phyloP scores from a whole-genome alignment of 2,329 filamentous ascomycete species.

The Penicillium sp. region DNA sequence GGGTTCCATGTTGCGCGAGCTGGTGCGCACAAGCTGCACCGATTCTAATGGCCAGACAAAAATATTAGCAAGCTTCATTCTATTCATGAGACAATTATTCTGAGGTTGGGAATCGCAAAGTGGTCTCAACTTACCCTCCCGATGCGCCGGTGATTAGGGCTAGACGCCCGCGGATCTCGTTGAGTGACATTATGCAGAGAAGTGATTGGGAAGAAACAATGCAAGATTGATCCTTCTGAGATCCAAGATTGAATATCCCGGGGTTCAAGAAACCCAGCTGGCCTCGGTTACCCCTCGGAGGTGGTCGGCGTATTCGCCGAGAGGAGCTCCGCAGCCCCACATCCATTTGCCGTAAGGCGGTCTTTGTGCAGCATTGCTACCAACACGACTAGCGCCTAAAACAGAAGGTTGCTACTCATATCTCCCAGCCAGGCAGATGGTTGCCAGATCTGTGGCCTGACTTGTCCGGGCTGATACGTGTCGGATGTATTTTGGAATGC shows the following conservation, averaged over 20 bases:
- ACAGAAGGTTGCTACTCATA: constrained; percentile 37
- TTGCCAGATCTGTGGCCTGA: constrained; percentile 39
- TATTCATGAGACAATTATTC: not conserved
- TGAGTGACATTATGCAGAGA: constrained; percentile 26
- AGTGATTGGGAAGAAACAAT: not conserved
- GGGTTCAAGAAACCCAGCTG: constrained; percentile 3
- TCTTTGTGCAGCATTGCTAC: constrained; percentile 2
- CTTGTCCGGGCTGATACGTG: constrained; percentile 30
- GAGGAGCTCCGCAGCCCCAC: constrained; percentile 25
- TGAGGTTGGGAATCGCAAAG: not conserved
- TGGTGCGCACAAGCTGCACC: constrained; percentile 58
- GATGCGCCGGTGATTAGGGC: constrained; percentile 62
- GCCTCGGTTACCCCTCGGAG: constrained; percentile 20
- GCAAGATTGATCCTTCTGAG: not conserved
- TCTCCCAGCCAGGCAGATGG: constrained; percentile 42
- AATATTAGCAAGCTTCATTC: constrained; percentile 2
- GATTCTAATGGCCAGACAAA: constrained; percentile 47
- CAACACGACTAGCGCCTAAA: constrained; percentile 18
- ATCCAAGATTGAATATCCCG: not conserved
- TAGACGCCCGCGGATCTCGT: constrained; percentile 53
- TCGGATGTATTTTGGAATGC: constrained; percentile 33
- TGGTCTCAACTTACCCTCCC: constrained; percentile 50
- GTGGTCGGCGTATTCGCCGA: constrained; percentile 27
- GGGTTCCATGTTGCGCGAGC: constrained; percentile 52
- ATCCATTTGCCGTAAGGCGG: constrained; percentile 18